A percentile compares a stretch with the other conserved stretches of the same genome.
phyloP scores from a whole-genome alignment of 148 eudicot genomes.

The Polygonum maritimum region DNA sequence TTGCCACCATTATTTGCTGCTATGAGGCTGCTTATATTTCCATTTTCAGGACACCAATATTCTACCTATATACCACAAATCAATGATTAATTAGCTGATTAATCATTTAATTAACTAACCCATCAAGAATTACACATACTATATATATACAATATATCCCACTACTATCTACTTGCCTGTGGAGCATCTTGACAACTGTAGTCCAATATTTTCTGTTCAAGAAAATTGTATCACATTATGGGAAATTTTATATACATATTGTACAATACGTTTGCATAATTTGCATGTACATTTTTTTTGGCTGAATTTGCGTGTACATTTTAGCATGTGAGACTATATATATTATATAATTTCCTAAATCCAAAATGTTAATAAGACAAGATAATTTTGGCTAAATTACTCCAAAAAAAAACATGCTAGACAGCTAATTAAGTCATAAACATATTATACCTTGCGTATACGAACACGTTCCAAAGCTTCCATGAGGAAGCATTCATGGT shows the following conservation, averaged over 20 bases:
- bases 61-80: neutral
- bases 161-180: neutral
- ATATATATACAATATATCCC: too few species aligned
- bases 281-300: neutral
- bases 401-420: neutral
- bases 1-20: neutral
- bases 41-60: neutral
- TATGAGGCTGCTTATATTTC: neutral
- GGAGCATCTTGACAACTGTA: neutral
- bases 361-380: too few species aligned
- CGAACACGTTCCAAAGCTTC: conserved; percentile 34
- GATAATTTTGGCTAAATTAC: too few species aligned
- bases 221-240: neutral
- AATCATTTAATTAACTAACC: too few species aligned
- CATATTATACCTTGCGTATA: conserved; percentile 22
- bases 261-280: neutral
- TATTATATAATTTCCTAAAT: too few species aligned
- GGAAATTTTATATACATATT: neutral
- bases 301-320: neutral
- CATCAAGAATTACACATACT: too few species aligned
- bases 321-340: neutral
- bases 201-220: conserved; percentile 9
- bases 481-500: conserved; percentile 40
- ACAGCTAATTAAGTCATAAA: neutral
- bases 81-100: too few species aligned